A percentile compares a stretch with the other conserved stretches of the same genome.
Conservation (phyloP, 1,139 yeast species). For the Pichia terricola region DNA sequence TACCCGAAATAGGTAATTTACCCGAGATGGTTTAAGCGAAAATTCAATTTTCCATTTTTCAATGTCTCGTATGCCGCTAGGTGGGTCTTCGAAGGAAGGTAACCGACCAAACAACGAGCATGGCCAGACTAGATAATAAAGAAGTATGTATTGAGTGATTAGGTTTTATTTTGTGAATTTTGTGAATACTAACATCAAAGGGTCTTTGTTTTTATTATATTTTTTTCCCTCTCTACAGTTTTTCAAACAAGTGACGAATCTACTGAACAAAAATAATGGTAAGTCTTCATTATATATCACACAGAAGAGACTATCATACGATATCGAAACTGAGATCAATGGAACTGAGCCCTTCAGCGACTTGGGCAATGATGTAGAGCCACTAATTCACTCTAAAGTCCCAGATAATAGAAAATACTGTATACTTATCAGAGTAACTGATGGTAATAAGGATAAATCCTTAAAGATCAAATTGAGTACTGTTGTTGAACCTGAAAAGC, state of each 20-base stretch:
- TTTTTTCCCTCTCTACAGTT: conserved; percentile 22
- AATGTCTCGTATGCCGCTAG: too few species aligned
- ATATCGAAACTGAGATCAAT: conserved; percentile 17
- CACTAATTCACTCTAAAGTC: conserved; percentile 7
- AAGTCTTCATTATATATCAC: conserved; percentile 35
- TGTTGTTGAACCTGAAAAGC: conserved; percentile 19
- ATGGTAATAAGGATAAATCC: conserved; percentile 36
- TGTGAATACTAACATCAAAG: conserved; percentile 5
- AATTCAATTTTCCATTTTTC: too few species aligned
- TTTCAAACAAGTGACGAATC: conserved; percentile 28
- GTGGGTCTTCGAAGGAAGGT: too few species aligned
- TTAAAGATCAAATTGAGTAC: conserved; percentile 22
- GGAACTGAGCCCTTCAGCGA: conserved; percentile 9
- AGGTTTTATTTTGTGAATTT: too few species aligned
- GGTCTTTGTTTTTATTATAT: too few species aligned
- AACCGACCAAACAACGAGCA: not conserved
- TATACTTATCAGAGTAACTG: conserved; percentile 47
- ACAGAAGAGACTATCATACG: conserved; percentile 29
- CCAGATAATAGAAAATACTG: conserved; percentile 29
- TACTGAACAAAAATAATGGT: conserved; percentile 25
- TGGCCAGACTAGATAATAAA: conserved; percentile 12
- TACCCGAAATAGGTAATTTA: too few species aligned
- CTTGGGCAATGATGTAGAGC: conserved; percentile 11
- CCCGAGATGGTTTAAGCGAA: too few species aligned
- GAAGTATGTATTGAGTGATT: conserved; percentile 12